Conservation (phyloP, 2,329 filamentous ascomycete genomes). For the Septoria linicola region DNA sequence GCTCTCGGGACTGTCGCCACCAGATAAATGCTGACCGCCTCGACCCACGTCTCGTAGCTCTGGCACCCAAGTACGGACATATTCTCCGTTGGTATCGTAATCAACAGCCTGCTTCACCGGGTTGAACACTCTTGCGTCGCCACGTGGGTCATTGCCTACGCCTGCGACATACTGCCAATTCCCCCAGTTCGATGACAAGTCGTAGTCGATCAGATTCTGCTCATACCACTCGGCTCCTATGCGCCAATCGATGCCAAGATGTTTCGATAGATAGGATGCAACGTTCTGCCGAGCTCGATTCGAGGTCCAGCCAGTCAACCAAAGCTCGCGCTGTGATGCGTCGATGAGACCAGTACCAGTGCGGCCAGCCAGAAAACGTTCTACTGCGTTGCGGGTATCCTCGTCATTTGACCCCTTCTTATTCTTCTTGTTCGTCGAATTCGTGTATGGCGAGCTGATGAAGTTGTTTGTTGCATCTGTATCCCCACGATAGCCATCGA, state of each 20-base stretch:
- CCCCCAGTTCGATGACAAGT: slow-evolving; percentile 51
- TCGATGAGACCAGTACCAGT: slow-evolving; percentile 78
- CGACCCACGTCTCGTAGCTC: slow-evolving; percentile 58
- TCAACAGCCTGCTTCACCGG: slow-evolving; percentile 77
- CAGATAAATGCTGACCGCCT: not conserved
- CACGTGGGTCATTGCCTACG: slow-evolving; percentile 75
- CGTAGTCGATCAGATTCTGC: slow-evolving; percentile 70
- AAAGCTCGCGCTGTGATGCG: slow-evolving; percentile 71
- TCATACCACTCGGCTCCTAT: slow-evolving; percentile 83
- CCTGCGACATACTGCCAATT: slow-evolving; percentile 76
- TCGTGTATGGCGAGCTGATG: slow-evolving; percentile 35
- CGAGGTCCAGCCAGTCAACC: slow-evolving; percentile 73
- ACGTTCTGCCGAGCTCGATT: slow-evolving; percentile 76
- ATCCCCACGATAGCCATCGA: slow-evolving; percentile 62
- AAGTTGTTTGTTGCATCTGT: slow-evolving; percentile 36
- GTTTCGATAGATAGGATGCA: slow-evolving; percentile 70
- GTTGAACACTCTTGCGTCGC: slow-evolving; percentile 73
- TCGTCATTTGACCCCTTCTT: slow-evolving; percentile 48
- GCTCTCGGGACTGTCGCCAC: slow-evolving; percentile 34
- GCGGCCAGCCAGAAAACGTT: slow-evolving; percentile 63
- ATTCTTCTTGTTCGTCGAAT: slow-evolving; percentile 40
- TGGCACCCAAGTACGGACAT: slow-evolving; percentile 70
- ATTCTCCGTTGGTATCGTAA: slow-evolving; percentile 69
- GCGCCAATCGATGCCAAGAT: slow-evolving; percentile 74
- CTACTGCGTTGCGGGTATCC: slow-evolving; percentile 42